A percentile compares a stretch with the other conserved stretches of the same genome.
These are phyloP conservation scores for Termitomyces sp. DNA, from an alignment of 768 basidiomycete genomes.

Conservation along the genomic window DNA sequence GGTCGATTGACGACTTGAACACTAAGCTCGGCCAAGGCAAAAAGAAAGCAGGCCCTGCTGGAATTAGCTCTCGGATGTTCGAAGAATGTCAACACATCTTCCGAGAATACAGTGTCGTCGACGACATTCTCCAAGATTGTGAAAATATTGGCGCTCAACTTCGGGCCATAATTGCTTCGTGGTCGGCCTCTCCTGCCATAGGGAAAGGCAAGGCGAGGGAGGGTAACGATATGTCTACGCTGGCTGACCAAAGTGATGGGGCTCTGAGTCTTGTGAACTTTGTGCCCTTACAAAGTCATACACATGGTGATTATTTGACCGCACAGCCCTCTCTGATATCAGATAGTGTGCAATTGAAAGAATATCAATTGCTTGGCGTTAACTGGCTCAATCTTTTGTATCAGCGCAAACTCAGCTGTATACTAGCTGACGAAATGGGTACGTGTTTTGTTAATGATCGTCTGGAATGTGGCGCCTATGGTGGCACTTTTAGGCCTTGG, in stretches of 20 bases:
- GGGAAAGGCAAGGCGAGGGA: slow-evolving; percentile 38
- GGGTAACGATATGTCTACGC: slow-evolving; percentile 18
- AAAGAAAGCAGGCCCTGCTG: slow-evolving; percentile 78
- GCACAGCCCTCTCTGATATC: slow-evolving; percentile 69
- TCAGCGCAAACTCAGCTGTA: slow-evolving; percentile 78
- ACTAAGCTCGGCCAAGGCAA: slow-evolving; percentile 78
- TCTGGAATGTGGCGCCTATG: neutral
- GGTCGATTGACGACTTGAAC: slow-evolving; percentile 70
- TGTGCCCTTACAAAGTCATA: slow-evolving; percentile 33
- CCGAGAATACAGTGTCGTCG: slow-evolving; percentile 82
- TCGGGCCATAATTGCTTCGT: slow-evolving; percentile 70
- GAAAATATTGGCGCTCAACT: slow-evolving; percentile 81
- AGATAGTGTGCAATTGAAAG: slow-evolving; percentile 77
- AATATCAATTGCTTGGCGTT: slow-evolving; percentile 95
- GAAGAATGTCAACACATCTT: slow-evolving; percentile 88
- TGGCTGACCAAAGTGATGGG: slow-evolving; percentile 52
- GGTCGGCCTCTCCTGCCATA: slow-evolving; percentile 45
- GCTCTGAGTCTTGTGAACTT: slow-evolving; percentile 55
- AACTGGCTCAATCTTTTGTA: slow-evolving; percentile 96
- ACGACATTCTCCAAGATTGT: slow-evolving; percentile 84
- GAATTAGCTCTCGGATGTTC: slow-evolving; percentile 87
- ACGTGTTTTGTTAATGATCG: slow-evolving; percentile 23
- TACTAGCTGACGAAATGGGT: slow-evolving; percentile 99
- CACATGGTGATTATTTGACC: slow-evolving; percentile 62
- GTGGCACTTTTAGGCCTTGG: slow-evolving; percentile 72